Conservation (phyloP, 2,329 filamentous ascomycete genomes). For the Neurospora sp. region DNA sequence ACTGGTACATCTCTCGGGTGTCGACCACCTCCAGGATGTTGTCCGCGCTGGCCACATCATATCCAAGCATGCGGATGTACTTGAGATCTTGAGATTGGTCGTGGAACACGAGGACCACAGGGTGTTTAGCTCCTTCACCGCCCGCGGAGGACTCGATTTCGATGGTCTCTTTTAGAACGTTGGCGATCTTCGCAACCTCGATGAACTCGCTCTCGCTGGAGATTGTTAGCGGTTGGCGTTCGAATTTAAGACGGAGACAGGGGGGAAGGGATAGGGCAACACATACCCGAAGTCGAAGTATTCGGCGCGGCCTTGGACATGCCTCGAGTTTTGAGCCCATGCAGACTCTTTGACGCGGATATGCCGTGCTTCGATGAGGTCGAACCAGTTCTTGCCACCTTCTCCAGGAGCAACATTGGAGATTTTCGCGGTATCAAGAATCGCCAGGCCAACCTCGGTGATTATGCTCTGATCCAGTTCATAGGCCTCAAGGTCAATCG, state of each 20-base stretch:
- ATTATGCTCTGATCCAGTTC: slow-evolving; percentile 58
- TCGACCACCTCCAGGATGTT: slow-evolving; percentile 60
- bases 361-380: slow-evolving; percentile 60
- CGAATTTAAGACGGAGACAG: background rate
- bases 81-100: slow-evolving; percentile 57
- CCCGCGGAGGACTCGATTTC: slow-evolving; percentile 2
- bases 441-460: slow-evolving; percentile 79
- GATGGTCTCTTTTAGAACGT: slow-evolving; percentile 11
- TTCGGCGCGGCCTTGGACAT: slow-evolving; percentile 63
- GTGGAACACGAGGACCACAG: slow-evolving; percentile 73
- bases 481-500: slow-evolving; percentile 74
- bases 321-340: slow-evolving; percentile 56
- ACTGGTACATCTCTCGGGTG: slow-evolving; percentile 61
- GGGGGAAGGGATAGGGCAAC: slow-evolving; percentile 20
- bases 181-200: background rate
- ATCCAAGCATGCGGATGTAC: slow-evolving; percentile 57
- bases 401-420: slow-evolving; percentile 46
- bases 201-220: slow-evolving; percentile 13
- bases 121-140: slow-evolving; percentile 15
- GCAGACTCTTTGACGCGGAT: slow-evolving; percentile 64
- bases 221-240: background rate
- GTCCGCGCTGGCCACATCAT: slow-evolving; percentile 42
- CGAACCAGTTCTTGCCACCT: slow-evolving; percentile 56
- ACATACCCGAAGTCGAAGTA: slow-evolving; percentile 65
- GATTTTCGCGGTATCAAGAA: slow-evolving; percentile 60